A percentile compares a stretch with the other conserved stretches of the same genome.
phyloP scores from a whole-genome alignment of 139 green algal species.

The Diplosphaera chodatii region DNA sequence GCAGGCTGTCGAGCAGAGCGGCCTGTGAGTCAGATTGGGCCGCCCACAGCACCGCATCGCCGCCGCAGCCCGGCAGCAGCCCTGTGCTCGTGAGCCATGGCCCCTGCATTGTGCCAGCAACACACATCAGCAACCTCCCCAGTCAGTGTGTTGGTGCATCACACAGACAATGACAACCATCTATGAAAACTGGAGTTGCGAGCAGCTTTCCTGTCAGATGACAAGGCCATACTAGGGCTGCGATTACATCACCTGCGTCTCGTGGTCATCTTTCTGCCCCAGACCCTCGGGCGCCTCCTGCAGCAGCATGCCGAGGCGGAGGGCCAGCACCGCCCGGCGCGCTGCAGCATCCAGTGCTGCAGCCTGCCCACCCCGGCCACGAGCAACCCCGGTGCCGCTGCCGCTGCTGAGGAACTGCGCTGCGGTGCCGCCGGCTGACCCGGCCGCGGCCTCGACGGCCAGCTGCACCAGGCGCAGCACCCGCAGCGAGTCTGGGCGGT shows the following conservation, averaged over 20 bases:
- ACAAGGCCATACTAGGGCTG: too few relatives aligned
- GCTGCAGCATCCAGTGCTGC: slow-evolving; percentile 14
- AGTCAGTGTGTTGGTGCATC: too few relatives aligned
- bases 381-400: background rate
- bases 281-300: background rate
- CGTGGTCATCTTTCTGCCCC: background rate
- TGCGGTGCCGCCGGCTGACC: background rate
- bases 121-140: background rate
- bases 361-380: background rate
- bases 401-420: background rate
- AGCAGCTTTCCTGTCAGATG: too few relatives aligned
- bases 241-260: too few relatives aligned
- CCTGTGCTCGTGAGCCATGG: slow-evolving; percentile 1
- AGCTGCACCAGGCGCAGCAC: background rate
- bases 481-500: background rate
- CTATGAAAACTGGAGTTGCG: too few relatives aligned
- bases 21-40: slow-evolving; percentile 3
- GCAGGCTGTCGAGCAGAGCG: slow-evolving; percentile 5
- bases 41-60: slow-evolving; percentile 8
- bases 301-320: background rate
- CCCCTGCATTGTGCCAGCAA: slow-evolving; percentile 1
- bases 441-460: background rate
- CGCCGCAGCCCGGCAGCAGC: slow-evolving; percentile 1
- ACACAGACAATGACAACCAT: too few relatives aligned
- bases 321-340: slow-evolving; percentile 6